Percentiles rank a stretch among this genome's conserved stretches.
Evolutionary conservation across 495 filamentous ascomycete species (phyloP).

Genomic region (Daldinia grandis): DNA sequence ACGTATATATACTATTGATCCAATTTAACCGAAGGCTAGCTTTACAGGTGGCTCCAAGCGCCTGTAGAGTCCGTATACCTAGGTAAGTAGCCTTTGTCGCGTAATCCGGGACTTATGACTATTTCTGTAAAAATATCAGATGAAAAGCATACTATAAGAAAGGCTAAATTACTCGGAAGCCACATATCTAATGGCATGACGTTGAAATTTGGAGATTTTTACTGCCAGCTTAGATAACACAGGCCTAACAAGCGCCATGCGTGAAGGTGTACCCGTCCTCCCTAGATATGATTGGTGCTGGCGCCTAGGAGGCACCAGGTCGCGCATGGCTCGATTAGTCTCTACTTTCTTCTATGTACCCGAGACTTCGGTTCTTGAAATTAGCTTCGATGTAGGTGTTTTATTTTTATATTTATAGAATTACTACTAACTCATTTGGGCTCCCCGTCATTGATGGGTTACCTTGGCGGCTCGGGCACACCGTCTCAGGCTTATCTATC

Average conservation of each 20-base stretch:
- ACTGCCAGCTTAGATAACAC: neutral
- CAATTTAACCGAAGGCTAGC: neutral
- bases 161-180: neutral
- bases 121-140: too few species aligned
- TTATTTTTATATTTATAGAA: neutral
- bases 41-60: neutral
- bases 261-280: neutral
- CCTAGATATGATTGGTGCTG: neutral
- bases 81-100: neutral
- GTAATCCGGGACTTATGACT: neutral
- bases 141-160: too few species aligned
- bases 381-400: neutral
- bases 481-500: too few species aligned
- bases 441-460: neutral
- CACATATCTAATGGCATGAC: neutral
- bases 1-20: neutral
- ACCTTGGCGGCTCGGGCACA: neutral
- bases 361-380: neutral
- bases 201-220: neutral
- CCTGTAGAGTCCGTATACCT: neutral
- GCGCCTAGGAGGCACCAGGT: neutral
- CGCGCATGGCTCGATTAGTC: neutral
- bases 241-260: neutral
- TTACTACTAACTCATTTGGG: neutral
- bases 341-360: neutral